Conservation (phyloP, 1,139 yeast genomes). For the Geotrichum carabidarum region DNA sequence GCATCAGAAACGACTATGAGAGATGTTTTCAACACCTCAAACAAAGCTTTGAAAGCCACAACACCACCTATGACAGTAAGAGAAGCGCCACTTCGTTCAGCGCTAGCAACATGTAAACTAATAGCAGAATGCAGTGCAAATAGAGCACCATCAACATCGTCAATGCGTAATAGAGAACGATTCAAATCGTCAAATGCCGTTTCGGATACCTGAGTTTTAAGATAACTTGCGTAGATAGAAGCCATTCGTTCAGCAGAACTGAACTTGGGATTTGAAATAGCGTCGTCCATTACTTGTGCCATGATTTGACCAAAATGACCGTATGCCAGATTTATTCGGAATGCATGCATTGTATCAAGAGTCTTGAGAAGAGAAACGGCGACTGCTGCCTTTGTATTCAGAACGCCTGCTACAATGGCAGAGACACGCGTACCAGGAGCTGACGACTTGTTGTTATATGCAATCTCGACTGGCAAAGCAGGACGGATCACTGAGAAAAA, state of each 20-base stretch:
- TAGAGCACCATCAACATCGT: conserved; percentile 2
- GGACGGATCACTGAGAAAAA: conserved; percentile 25
- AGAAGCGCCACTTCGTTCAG: conserved; percentile 11
- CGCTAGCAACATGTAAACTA: conserved; percentile 21
- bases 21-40: conserved; percentile 22
- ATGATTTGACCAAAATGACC: conserved; percentile 11
- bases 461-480: conserved; percentile 25
- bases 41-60: conserved; percentile 21
- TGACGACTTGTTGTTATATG: conserved; percentile 25
- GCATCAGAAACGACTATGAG: conserved; percentile 24
- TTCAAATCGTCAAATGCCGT: background rate
- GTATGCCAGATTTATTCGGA: conserved; percentile 14
- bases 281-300: conserved; percentile 9
- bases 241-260: conserved; percentile 12
- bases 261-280: conserved; percentile 4
- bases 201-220: conserved; percentile 9
- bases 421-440: conserved; percentile 20
- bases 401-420: background rate
- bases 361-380: background rate
- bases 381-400: background rate
- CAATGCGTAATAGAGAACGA: background rate
- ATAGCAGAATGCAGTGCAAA: background rate
- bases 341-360: conserved; percentile 11
- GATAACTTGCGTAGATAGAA: background rate
- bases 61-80: conserved; percentile 24